Base-by-base conservation (phyloP, 139 green algal genomes). In the Pycnococcus provasolii region DNA sequence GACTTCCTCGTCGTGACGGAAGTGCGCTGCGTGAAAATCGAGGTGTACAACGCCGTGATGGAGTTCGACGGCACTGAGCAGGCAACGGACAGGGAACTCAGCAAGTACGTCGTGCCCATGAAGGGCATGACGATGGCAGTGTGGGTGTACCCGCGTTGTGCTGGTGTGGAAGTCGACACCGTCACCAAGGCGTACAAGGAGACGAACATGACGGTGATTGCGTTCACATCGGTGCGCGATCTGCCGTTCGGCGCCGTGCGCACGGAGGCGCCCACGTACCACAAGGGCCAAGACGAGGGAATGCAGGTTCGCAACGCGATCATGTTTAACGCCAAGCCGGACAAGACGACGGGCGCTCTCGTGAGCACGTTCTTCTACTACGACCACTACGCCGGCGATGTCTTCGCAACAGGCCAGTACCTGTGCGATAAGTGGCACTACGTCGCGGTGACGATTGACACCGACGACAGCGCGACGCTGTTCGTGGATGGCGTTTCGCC, bases 351-450 rank as follows among this genome's bases (percentile, higher is more conserved):
- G n/a, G 58, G 55, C 54, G 26, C 26, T 26, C 26, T 26, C 26
- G 26, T 26, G 26, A 26, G 26, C 26, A 39, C 44, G 15, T 73
- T 73, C 67, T 67, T 66, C 58, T 73, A 73, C 67, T 66, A 60
- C 9, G 67, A 73, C 26, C 43, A 26, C 42, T 59, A 73, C 57
- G 42, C 67, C 40, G 55, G 67, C 67, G 40, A 50, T 26, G 67
- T 73, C 43, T 59, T 61, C 57, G 55, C 67, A 3, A 42, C 58
- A 8, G 13, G 44, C 67, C 42, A 42, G 26, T 73, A 53, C 58
- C 67, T 57, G 53, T 73, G 50, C 67, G 45, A 65, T 46, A 58
- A 37, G 8, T 73, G 67, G 67, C 67, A 73, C 58, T 73, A 66
- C 55, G 67, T 73, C 8, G 67, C 9, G 4, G 26, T 73, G 4